phyloP scores from a whole-genome alignment of 352 stramenopile genomes.

The Phytophthora podocarpi region DNA sequence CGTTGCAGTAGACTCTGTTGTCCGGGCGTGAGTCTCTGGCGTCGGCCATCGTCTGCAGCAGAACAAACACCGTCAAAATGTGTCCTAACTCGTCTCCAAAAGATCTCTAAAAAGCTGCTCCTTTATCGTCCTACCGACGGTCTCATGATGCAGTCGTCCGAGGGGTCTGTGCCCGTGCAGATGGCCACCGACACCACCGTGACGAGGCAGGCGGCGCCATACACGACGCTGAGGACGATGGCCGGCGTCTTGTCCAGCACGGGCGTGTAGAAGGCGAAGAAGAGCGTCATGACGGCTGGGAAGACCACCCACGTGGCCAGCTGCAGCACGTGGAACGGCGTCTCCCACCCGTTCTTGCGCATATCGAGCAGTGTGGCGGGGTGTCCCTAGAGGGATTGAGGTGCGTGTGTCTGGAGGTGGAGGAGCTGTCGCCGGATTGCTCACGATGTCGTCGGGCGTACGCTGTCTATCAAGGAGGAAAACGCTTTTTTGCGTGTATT shows the following conservation, averaged over 20 bases:
- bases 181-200: slow-evolving; percentile 57
- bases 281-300: slow-evolving; percentile 76
- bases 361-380: slow-evolving; percentile 25
- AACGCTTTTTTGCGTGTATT: not conserved
- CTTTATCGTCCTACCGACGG: slow-evolving; percentile 44
- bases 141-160: slow-evolving; percentile 73
- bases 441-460: slow-evolving; percentile 19
- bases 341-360: slow-evolving; percentile 82
- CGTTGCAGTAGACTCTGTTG: slow-evolving; percentile 87
- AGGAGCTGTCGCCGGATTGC: slow-evolving; percentile 27
- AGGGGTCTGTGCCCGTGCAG: slow-evolving; percentile 80
- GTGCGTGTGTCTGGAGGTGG: not conserved
- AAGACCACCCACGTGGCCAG: slow-evolving; percentile 86
- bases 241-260: slow-evolving; percentile 54
- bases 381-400: not conserved
- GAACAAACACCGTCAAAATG: slow-evolving; percentile 6
- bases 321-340: slow-evolving; percentile 84
- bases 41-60: slow-evolving; percentile 37
- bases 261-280: slow-evolving; percentile 85
- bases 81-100: not conserved
- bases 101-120: not conserved
- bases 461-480: slow-evolving; percentile 35
- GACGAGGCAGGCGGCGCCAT: slow-evolving; percentile 54
- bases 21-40: slow-evolving; percentile 30
- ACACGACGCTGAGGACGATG: slow-evolving; percentile 62